phyloP scores from a whole-genome alignment of 805 yeast genomes.

The Metschnikowia peoriensis region DNA sequence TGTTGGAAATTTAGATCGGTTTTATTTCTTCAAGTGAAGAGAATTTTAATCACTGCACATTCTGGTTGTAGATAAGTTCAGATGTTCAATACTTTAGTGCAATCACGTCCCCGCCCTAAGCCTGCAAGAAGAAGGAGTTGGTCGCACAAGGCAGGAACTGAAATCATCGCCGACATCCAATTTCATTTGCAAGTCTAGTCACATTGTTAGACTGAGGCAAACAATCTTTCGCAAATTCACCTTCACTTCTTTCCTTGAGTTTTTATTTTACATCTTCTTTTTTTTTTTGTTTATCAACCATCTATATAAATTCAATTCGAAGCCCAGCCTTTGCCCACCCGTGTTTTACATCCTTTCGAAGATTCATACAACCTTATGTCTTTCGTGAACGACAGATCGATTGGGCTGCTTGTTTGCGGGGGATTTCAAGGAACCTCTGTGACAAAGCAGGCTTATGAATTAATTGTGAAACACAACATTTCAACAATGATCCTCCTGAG shows the following conservation, averaged over 20 bases:
- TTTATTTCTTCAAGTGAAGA: background rate
- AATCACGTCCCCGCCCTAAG: background rate
- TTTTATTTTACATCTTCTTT: no score
- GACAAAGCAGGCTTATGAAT: slow-evolving; percentile 50
- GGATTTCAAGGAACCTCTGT: slow-evolving; percentile 59
- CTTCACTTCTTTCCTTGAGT: background rate
- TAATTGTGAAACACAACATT: slow-evolving; percentile 50
- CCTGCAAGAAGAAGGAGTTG: background rate
- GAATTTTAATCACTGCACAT: no score
- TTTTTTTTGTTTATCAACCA: no score
- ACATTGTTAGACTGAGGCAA: background rate
- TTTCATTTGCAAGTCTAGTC: slow-evolving; percentile 1
- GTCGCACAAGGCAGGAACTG: slow-evolving; percentile 8
- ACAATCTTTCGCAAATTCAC: background rate
- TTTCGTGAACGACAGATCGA: slow-evolving; percentile 6
- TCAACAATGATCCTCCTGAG: slow-evolving; percentile 51
- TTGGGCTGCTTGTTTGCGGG: slow-evolving; percentile 56
- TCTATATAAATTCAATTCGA: no score
- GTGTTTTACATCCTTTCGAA: background rate
- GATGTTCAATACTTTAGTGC: no score
- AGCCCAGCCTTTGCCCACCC: background rate
- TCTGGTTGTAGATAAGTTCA: no score
- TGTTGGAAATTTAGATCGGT: no score
- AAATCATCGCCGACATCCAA: slow-evolving; percentile 8
- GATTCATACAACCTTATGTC: background rate